phyloP scores from a whole-genome alignment of 345 rosid species.

The Syzygium jambos region DNA sequence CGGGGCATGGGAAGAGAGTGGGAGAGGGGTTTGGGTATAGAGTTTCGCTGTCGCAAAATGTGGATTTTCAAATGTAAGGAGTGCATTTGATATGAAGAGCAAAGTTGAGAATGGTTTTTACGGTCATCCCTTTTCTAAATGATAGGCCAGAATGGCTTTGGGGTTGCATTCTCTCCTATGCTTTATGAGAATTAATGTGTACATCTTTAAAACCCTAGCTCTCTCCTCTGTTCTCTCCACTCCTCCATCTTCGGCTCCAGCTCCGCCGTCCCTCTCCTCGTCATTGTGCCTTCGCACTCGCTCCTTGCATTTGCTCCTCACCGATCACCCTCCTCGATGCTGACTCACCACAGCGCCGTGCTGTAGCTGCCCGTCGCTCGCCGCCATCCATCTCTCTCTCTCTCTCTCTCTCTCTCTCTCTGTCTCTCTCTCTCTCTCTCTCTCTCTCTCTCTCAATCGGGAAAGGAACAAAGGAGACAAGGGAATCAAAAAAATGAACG shows the following conservation, averaged over 20 bases:
- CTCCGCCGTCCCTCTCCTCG: neutral
- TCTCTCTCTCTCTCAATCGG: neutral
- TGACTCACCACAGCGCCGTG: accelerated
- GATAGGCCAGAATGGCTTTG: neutral
- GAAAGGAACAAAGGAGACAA: neutral
- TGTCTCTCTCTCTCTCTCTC: neutral
- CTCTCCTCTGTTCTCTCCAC: neutral
- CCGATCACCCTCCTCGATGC: neutral
- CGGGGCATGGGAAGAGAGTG: neutral
- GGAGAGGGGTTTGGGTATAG: neutral
- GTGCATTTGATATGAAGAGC: neutral
- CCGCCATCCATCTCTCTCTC: neutral
- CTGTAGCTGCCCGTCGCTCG: accelerated
- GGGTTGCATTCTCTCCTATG: neutral
- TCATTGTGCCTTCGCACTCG: accelerated
- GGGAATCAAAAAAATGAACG: neutral
- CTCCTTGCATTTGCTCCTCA: neutral
- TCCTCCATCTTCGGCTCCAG: neutral
- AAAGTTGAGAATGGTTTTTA: neutral
- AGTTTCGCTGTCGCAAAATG: neutral
- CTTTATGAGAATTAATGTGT: neutral
- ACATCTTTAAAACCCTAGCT: neutral
- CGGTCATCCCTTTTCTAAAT: neutral
- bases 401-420: neutral
- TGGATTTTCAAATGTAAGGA: neutral